Percentiles rank a stretch among this genome's conserved stretches.
Conservation (phyloP, 345 rosid genomes). For the Balakata baccata region DNA sequence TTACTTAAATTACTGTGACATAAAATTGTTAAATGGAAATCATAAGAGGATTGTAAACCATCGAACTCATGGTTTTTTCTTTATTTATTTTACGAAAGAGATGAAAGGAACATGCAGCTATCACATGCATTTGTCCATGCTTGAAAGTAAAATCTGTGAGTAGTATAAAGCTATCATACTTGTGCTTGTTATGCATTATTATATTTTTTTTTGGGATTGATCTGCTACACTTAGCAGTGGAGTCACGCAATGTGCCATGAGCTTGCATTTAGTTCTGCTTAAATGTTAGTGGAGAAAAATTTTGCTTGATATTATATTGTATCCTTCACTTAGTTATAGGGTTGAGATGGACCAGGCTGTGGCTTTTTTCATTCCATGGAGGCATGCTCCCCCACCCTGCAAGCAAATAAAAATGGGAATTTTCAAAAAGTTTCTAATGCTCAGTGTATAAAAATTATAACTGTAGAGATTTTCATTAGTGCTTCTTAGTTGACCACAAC, state of each 20-base stretch:
- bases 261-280: background rate
- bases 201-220: background rate
- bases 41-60: background rate
- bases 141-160: background rate
- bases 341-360: background rate
- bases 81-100: background rate
- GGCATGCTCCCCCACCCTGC: background rate
- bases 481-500: too few species aligned
- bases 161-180: background rate
- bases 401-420: background rate
- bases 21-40: background rate
- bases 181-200: conserved; percentile 2
- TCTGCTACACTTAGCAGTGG: background rate
- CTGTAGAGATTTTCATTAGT: too few species aligned
- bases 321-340: background rate
- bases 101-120: background rate
- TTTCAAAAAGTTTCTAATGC: background rate
- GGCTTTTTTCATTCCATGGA: background rate
- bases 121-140: background rate
- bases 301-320: background rate
- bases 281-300: background rate
- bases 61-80: background rate
- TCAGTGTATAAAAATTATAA: background rate
- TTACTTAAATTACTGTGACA: conserved; percentile 1
- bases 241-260: background rate